A percentile compares a stretch with the other conserved stretches of the same genome.
These are phyloP conservation scores for Bipolaris sorokiniana DNA, from an alignment of 2,329 filamentous ascomycete genomes.

Conservation along the genomic window DNA sequence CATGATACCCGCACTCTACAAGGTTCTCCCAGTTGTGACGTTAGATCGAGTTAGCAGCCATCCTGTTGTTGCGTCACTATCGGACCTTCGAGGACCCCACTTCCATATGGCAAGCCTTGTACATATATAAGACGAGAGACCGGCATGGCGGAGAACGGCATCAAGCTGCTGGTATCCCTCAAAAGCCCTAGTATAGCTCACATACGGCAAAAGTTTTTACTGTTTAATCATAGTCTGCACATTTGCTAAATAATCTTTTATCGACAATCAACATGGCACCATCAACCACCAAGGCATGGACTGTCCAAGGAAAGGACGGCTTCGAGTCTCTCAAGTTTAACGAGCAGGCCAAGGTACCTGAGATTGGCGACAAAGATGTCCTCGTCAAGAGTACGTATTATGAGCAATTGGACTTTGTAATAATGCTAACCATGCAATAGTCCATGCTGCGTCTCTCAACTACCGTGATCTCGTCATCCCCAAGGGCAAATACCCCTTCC, in stretches of 20 bases:
- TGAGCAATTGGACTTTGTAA: not conserved
- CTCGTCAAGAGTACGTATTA: constrained; percentile 65
- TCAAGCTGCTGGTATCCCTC: not conserved
- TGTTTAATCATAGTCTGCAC: not conserved
- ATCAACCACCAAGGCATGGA: constrained; percentile 63
- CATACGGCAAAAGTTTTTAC: not conserved
- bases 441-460: constrained; percentile 57
- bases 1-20: constrained; percentile 8
- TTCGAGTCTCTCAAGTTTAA: constrained; percentile 68
- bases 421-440: constrained; percentile 34
- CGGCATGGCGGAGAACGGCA: constrained; percentile 6
- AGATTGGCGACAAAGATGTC: constrained; percentile 72
- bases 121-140: constrained; percentile 15
- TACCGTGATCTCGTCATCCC: constrained; percentile 58
- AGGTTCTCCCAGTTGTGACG: constrained; percentile 10
- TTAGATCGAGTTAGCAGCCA: constrained; percentile 8
- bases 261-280: constrained; percentile 42
- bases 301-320: constrained; percentile 58
- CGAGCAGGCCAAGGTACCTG: constrained; percentile 59
- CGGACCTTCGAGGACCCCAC: constrained; percentile 22
- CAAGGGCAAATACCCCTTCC: constrained; percentile 56
- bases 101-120: constrained; percentile 16
- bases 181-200: not conserved
- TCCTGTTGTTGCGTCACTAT: constrained; percentile 32
- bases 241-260: not conserved